Conservation (phyloP, 192 early-diverging fungal genomes). For the Umbelopsis sp. region DNA sequence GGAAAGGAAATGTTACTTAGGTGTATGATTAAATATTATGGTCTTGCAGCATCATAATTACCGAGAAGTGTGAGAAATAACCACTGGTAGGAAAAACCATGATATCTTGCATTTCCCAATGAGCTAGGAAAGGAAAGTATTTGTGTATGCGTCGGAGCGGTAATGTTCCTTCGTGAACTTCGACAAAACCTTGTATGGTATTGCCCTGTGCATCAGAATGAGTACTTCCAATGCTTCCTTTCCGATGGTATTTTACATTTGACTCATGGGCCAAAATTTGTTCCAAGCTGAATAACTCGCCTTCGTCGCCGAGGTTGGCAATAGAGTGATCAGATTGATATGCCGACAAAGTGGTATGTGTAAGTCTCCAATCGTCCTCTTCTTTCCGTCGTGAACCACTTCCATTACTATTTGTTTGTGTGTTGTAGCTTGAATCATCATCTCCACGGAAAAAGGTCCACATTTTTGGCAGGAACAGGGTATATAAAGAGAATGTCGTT, state of each 20-base stretch:
- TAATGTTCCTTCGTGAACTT: slow-evolving; percentile 45
- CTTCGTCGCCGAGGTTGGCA: not conserved
- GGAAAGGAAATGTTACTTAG: not conserved
- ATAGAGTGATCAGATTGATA: slow-evolving; percentile 7
- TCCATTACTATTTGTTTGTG: not conserved
- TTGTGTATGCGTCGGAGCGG: slow-evolving; percentile 42
- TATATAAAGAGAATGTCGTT: slow-evolving; percentile 49
- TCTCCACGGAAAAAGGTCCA: slow-evolving; percentile 33
- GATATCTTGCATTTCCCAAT: slow-evolving; percentile 53
- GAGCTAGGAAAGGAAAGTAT: slow-evolving; percentile 47
- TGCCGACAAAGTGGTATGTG: not conserved
- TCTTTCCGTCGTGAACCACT: slow-evolving; percentile 14
- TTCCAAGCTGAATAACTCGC: slow-evolving; percentile 7
- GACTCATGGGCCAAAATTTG: not conserved
- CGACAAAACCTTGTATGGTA: slow-evolving; percentile 25
- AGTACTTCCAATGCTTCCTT: slow-evolving; percentile 20
- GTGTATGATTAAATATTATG: not conserved
- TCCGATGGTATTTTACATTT: not conserved
- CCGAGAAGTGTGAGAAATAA: slow-evolving; percentile 49
- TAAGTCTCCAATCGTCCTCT: slow-evolving; percentile 10
- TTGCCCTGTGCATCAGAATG: not conserved
- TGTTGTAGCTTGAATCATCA: not conserved
- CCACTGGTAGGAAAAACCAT: slow-evolving; percentile 42
- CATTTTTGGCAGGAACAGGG: slow-evolving; percentile 52
- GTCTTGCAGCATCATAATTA: not conserved